Evolutionary conservation across 441 rosid species (phyloP), one percentile per base, ranked within the genome.

Genomic region (Populus trichocarpa): DNA sequence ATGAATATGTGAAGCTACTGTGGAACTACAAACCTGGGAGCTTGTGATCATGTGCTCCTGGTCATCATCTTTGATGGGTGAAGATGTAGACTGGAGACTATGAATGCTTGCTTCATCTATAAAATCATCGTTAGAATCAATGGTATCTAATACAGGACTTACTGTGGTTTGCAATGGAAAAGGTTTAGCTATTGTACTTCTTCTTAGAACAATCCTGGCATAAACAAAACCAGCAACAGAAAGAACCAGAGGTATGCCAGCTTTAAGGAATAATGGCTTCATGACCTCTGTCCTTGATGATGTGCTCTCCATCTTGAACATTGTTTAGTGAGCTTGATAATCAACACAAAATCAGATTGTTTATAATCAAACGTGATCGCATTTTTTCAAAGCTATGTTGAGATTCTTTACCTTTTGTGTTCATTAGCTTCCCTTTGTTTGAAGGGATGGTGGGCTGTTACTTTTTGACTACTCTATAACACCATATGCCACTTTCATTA

Each of bases 251-350:
- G 95, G 89, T 42, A 92, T 73, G 26, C 92, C 90, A 77, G 92
- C 90, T 83, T 87, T 91, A 25, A 94, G 83, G 32, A 91, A 75
- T 78, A 86, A 72, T 3, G 97, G 96, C 87, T 81, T 90, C 68
- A 90, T 69, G 70, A 75, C 77, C 65, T 85, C 86, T 67, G 79
- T 79, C 67, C 78, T 88, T 53, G 88, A 85, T 42, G 81, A 6
- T n/a, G 93, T 12, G 73, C 79, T 71, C 64, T 82, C 84, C 87
- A 85, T 85, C 22, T 36, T 28, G 42, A 36, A 13, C 22, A 57
- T 33, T 25, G 9, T 16, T 69, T 26, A 28, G 25, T 4, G 57
- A 4, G 50, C 13, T 11, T 2, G n/a, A 2, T 11, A 4, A 13
- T 40, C 23, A 67, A 9, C 67, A 46, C 35, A 36, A 67, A 73